phyloP scores from a whole-genome alignment of 805 yeast genomes.

The Yamadazyma endophytica region DNA sequence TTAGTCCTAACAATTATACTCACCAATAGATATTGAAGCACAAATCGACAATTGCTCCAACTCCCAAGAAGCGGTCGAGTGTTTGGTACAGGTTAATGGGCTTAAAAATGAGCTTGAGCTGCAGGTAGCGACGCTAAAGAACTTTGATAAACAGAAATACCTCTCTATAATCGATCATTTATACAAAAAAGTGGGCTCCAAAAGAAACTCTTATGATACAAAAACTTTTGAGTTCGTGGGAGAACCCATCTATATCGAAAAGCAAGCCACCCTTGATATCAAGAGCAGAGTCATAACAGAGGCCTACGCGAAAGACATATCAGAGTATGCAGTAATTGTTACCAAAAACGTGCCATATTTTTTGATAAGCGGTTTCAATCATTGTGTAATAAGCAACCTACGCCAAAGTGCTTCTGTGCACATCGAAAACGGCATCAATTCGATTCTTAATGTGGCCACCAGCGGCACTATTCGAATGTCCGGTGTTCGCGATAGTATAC shows the following conservation, averaged over 20 bases:
- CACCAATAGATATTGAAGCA: too few species aligned
- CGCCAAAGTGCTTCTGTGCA: constrained; percentile 19
- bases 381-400: constrained; percentile 4
- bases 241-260: constrained; percentile 18
- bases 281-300: constrained; percentile 1
- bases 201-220: constrained; percentile 12
- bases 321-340: constrained; percentile 1
- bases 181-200: constrained; percentile 17
- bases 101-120: too few species aligned
- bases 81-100: too few species aligned
- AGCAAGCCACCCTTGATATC: background rate
- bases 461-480: constrained; percentile 30
- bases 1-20: too few species aligned
- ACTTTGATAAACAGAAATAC: constrained; percentile 20
- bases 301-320: constrained; percentile 1
- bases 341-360: constrained; percentile 1
- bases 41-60: too few species aligned
- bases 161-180: constrained; percentile 15
- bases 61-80: too few species aligned
- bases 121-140: constrained; percentile 1
- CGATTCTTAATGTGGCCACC: constrained; percentile 14
- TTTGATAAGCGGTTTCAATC: constrained; percentile 1
- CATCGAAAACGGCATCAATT: constrained; percentile 13
- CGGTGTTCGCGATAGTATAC: constrained; percentile 13
- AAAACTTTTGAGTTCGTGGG: constrained; percentile 25